A percentile compares a stretch with the other conserved stretches of the same genome.
Conservation (phyloP, 352 stramenopile genomes). For the Globisporangium alternatum region DNA sequence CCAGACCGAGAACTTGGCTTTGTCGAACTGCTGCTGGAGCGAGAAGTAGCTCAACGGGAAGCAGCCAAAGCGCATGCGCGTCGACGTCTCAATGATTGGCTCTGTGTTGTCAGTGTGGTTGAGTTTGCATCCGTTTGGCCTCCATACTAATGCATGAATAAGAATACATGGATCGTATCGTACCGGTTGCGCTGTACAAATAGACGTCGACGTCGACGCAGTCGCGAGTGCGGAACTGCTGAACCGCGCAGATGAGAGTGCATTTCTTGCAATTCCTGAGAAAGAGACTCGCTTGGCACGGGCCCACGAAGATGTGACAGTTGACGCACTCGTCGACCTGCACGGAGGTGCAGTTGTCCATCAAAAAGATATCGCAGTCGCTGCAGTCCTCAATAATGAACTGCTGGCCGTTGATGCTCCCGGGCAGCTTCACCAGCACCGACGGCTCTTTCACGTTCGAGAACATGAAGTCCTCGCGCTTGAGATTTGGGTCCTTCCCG, state of each 20-base stretch:
- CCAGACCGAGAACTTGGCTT: constrained; percentile 70
- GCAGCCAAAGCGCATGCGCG: constrained; percentile 52
- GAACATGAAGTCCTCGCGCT: constrained; percentile 71
- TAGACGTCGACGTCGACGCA: constrained; percentile 59
- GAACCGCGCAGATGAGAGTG: constrained; percentile 58
- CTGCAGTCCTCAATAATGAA: constrained; percentile 73
- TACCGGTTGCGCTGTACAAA: constrained; percentile 63
- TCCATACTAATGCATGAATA: neutral
- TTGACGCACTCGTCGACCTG: constrained; percentile 70
- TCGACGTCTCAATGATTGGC: constrained; percentile 70
- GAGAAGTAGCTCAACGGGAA: constrained; percentile 71
- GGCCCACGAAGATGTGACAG: constrained; percentile 69
- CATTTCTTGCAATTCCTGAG: constrained; percentile 61
- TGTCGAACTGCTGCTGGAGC: constrained; percentile 62
- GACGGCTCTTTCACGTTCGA: constrained; percentile 36
- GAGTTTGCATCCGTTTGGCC: too few relatives aligned
- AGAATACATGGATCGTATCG: neutral
- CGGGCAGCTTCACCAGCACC: constrained; percentile 51
- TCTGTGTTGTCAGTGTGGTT: constrained; percentile 23
- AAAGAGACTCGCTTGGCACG: constrained; percentile 71
- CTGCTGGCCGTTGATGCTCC: constrained; percentile 71
- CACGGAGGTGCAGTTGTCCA: constrained; percentile 76
- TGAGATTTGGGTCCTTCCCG: constrained; percentile 59
- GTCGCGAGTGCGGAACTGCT: constrained; percentile 76
- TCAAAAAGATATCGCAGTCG: constrained; percentile 74